These are phyloP conservation scores for Aspergillus calidoustus DNA, from an alignment of 2,329 filamentous ascomycete species.

Conservation along the genomic window DNA sequence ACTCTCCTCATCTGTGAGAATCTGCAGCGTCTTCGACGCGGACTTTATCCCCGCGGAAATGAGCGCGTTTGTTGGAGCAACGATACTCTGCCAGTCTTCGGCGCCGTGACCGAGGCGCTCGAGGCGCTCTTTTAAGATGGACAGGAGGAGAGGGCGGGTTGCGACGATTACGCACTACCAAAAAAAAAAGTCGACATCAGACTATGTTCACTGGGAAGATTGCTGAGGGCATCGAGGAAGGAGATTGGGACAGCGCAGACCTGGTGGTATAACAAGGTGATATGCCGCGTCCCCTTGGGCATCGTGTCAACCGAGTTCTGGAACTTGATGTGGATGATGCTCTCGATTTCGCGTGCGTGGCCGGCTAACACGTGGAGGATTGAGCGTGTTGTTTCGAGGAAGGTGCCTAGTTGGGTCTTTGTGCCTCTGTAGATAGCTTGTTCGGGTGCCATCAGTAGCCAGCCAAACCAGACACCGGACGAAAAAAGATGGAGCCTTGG, in stretches of 20 bases:
- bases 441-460: too few relatives aligned
- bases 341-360: constrained; percentile 47
- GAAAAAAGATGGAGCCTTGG: neutral
- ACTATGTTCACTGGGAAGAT: too few relatives aligned
- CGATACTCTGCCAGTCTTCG: constrained; percentile 40
- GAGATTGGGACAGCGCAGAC: constrained; percentile 22
- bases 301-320: constrained; percentile 42
- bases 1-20: constrained; percentile 42
- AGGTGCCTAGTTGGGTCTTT: constrained; percentile 39
- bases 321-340: constrained; percentile 40
- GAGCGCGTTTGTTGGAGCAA: constrained; percentile 39
- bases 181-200: neutral
- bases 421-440: constrained; percentile 44
- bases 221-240: too few relatives aligned
- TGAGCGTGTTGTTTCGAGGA: constrained; percentile 43
- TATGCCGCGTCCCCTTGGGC: constrained; percentile 44
- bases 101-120: constrained; percentile 32
- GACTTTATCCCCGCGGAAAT: constrained; percentile 50
- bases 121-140: constrained; percentile 44
- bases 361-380: constrained; percentile 44
- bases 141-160: constrained; percentile 45
- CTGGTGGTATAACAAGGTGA: constrained; percentile 47
- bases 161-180: constrained; percentile 44
- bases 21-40: constrained; percentile 46
- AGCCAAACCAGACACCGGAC: neutral